Conservation (phyloP, 2,329 filamentous ascomycete species). For the Aspergillus clavatus region DNA sequence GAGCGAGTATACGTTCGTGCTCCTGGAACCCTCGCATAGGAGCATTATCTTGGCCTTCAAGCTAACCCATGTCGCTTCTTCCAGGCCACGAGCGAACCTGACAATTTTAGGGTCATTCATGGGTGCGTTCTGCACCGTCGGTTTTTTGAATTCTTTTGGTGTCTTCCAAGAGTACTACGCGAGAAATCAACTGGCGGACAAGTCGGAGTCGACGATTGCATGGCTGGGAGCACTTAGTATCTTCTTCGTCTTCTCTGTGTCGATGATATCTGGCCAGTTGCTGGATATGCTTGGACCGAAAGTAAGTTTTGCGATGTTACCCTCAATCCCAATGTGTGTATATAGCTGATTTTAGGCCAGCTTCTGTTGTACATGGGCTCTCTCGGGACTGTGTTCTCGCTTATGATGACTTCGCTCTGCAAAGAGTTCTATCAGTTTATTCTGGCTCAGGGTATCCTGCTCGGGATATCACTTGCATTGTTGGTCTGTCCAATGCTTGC, state of each 20-base stretch:
- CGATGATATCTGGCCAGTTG: conserved; percentile 24
- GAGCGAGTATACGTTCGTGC: conserved; percentile 24
- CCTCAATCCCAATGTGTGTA: background rate
- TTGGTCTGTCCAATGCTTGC: conserved; percentile 28
- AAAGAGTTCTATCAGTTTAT: conserved; percentile 36
- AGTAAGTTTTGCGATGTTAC: conserved; percentile 10
- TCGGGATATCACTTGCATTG: conserved; percentile 29
- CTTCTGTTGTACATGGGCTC: conserved; percentile 26
- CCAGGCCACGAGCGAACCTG: conserved; percentile 24
- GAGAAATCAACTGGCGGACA: conserved; percentile 18
- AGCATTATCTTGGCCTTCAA: background rate
- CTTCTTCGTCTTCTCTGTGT: conserved; percentile 30
- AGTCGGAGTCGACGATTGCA: conserved; percentile 28
- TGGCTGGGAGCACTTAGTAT: conserved; percentile 32
- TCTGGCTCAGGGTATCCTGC: conserved; percentile 34
- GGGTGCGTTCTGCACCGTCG: conserved; percentile 34
- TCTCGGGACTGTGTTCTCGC: conserved; percentile 23
- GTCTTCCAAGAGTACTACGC: conserved; percentile 34
- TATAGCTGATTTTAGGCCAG: conserved; percentile 15
- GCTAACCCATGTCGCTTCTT: background rate
- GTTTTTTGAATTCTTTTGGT: conserved; percentile 37
- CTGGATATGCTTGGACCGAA: conserved; percentile 30
- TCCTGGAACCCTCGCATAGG: background rate
- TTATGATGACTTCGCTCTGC: conserved; percentile 39
- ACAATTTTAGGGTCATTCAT: conserved; percentile 27